Conservation (phyloP, 2,329 filamentous ascomycete species). For the Metarhizium brunneum region DNA sequence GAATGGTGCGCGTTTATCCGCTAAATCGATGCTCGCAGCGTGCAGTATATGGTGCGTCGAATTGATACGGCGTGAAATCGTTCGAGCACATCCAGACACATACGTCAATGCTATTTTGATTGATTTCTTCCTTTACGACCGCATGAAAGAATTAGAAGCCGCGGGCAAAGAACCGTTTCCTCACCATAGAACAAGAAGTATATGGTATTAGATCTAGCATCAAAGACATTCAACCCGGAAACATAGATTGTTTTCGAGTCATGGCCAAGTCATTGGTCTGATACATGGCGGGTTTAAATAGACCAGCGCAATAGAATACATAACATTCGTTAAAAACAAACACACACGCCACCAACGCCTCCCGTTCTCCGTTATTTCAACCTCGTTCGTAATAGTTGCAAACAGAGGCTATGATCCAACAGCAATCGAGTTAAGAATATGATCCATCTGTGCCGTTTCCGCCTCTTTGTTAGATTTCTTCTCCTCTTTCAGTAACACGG, state of each 20-base stretch:
- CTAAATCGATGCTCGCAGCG: constrained; percentile 32
- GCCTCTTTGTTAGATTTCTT: constrained; percentile 40
- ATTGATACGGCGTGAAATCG: constrained; percentile 73
- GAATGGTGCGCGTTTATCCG: neutral
- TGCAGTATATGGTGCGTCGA: constrained; percentile 97
- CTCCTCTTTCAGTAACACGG: constrained; percentile 69
- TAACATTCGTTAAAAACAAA: neutral
- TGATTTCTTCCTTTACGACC: constrained; percentile 95
- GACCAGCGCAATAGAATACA: neutral
- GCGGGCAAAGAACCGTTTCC: constrained; percentile 49
- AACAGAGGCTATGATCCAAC: constrained; percentile 22
- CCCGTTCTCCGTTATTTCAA: constrained; percentile 9
- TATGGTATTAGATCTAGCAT: constrained; percentile 65
- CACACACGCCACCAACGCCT: constrained; percentile 11
- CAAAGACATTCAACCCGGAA: neutral
- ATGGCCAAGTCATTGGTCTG: neutral
- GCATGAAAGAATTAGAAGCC: constrained; percentile 75
- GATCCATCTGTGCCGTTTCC: constrained; percentile 68
- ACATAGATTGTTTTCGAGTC: neutral
- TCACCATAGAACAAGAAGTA: constrained; percentile 84
- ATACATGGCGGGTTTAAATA: neutral
- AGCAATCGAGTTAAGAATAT: constrained; percentile 44
- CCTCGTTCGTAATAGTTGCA: constrained; percentile 1
- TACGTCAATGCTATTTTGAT: constrained; percentile 82
- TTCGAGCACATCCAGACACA: constrained; percentile 59